These are phyloP conservation scores for Umbelopsis sp. DNA, from an alignment of 192 early-diverging fungal genomes.

Conservation along the genomic window DNA sequence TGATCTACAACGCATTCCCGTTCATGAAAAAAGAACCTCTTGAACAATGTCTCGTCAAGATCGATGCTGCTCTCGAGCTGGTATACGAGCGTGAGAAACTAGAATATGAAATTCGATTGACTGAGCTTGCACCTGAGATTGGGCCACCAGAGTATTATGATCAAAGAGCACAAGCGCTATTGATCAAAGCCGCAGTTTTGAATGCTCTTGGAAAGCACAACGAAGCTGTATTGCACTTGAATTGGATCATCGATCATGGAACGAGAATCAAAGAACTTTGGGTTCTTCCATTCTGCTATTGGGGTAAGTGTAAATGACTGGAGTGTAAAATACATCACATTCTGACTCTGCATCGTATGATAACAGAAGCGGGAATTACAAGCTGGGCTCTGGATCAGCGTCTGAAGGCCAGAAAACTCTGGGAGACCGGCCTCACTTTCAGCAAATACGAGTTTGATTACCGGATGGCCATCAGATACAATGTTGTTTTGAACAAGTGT, in stretches of 20 bases:
- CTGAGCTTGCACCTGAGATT: conserved; percentile 35
- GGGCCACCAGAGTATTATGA: conserved; percentile 44
- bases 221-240: conserved; percentile 45
- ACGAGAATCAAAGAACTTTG: conserved; percentile 49
- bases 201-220: conserved; percentile 46
- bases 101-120: conserved; percentile 39
- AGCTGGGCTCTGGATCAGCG: conserved; percentile 47
- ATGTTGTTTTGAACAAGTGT: conserved; percentile 35
- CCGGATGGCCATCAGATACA: conserved; percentile 38
- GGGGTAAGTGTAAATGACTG: conserved; percentile 29
- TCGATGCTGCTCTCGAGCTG: conserved; percentile 30
- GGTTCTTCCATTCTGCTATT: conserved; percentile 58
- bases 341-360: not conserved
- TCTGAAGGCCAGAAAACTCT: conserved; percentile 41
- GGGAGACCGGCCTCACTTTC: conserved; percentile 50
- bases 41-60: conserved; percentile 27
- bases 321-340: not conserved
- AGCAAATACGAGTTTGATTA: conserved; percentile 61
- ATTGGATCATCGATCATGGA: conserved; percentile 54
- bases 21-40: conserved; percentile 48
- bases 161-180: conserved; percentile 44
- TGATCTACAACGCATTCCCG: conserved; percentile 53
- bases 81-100: conserved; percentile 41
- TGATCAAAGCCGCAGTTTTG: conserved; percentile 54
- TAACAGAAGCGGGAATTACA: conserved; percentile 51